A percentile compares a stretch with the other conserved stretches of the same genome.
phyloP scores from a whole-genome alignment of 306 rosid genomes.

The Fagus crenata region DNA sequence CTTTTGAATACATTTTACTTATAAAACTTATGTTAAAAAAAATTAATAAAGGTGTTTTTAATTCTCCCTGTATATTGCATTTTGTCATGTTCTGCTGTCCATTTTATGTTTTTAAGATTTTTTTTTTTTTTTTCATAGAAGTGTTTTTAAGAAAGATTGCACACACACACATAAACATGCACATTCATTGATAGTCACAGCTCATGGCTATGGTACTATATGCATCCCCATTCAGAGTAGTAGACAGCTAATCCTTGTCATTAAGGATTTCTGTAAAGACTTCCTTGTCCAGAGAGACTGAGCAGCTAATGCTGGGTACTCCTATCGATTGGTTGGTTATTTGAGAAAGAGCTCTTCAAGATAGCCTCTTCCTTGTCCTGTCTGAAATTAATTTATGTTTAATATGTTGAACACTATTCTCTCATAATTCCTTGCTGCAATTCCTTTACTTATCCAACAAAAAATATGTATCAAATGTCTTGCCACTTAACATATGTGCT shows the following conservation, averaged over 20 bases:
- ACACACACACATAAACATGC: not conserved
- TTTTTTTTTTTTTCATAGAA: too few species aligned
- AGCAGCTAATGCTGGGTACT: too few species aligned
- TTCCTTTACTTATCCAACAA: too few species aligned
- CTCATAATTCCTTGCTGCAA: not conserved
- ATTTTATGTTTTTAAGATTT: not conserved
- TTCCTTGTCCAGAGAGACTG: not conserved
- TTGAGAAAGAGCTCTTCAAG: too few species aligned
- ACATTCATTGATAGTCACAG: not conserved
- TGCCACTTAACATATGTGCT: slow-evolving; percentile 11
- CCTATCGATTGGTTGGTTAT: too few species aligned
- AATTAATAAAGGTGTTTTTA: not conserved
- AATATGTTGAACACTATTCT: not conserved
- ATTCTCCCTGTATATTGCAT: not conserved
- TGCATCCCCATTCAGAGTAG: not conserved
- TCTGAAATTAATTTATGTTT: not conserved
- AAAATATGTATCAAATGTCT: slow-evolving; percentile 4
- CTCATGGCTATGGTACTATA: not conserved
- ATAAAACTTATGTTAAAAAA: not conserved
- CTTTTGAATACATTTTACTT: not conserved
- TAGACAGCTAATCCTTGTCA: not conserved
- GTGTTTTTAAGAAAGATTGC: too few species aligned
- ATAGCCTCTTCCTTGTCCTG: too few species aligned
- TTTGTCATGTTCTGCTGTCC: not conserved
- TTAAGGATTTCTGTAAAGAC: not conserved